phyloP scores from a whole-genome alignment of 2,329 filamentous ascomycete genomes.

The Podosphaera aphanis region DNA sequence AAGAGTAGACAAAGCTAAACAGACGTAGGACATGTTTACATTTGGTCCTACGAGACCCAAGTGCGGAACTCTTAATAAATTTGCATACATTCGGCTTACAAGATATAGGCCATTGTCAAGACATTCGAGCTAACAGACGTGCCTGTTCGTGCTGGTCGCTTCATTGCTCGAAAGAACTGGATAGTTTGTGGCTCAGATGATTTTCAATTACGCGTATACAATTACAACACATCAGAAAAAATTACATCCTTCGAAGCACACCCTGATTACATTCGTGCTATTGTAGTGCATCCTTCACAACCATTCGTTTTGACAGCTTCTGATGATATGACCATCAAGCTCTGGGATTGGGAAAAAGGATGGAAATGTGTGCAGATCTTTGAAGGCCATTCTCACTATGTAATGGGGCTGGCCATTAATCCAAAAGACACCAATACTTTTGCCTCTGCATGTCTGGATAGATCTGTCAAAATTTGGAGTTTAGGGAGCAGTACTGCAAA shows the following conservation, averaged over 20 bases:
- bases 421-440: slow-evolving; percentile 90
- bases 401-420: slow-evolving; percentile 92
- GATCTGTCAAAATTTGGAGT: slow-evolving; percentile 96
- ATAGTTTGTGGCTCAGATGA: slow-evolving; percentile 88
- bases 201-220: slow-evolving; percentile 75
- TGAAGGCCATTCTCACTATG: slow-evolving; percentile 88
- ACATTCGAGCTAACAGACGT: slow-evolving; percentile 98
- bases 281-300: slow-evolving; percentile 83
- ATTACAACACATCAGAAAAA: slow-evolving; percentile 99
- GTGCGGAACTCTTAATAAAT: slow-evolving; percentile 16
- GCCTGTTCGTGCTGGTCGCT: slow-evolving; percentile 84
- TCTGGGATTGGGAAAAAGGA: slow-evolving; percentile 96
- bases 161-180: slow-evolving; percentile 97
- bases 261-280: slow-evolving; percentile 93
- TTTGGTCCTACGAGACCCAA: slow-evolving; percentile 95
- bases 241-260: slow-evolving; percentile 93
- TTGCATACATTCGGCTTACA: slow-evolving; percentile 4
- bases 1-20: slow-evolving; percentile 5
- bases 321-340: slow-evolving; percentile 95
- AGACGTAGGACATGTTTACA: slow-evolving; percentile 74
- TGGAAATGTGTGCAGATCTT: slow-evolving; percentile 95
- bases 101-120: slow-evolving; percentile 59
- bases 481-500: slow-evolving; percentile 83
- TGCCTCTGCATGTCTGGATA: slow-evolving; percentile 81
- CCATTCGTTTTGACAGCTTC: slow-evolving; percentile 89